Base-by-base conservation (phyloP, 352 stramenopile genomes). In the Pythium monospermum region DNA sequence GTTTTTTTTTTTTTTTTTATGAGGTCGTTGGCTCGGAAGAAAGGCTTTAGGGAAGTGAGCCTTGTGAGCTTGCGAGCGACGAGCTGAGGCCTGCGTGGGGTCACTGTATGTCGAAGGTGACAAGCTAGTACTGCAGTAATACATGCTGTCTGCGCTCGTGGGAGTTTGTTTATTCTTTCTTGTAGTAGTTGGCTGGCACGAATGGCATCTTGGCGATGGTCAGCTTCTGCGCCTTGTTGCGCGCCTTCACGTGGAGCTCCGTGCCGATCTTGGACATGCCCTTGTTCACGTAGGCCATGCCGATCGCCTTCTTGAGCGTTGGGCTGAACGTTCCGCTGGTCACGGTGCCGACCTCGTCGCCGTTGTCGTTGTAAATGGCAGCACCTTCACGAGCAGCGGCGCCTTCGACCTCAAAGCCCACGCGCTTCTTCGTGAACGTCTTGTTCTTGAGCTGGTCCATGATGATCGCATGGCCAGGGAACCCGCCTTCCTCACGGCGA, bases 131-230 rank as follows among this genome's bases (percentile, higher is more conserved):
- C 30, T 35, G 30, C 15, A 35, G 30, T n/a, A n/a, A n/a, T n/a
- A n/a, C n/a, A n/a, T n/a, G n/a, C n/a, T n/a, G n/a, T n/a, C n/a
- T n/a, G n/a, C n/a, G n/a, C n/a, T n/a, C n/a, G n/a, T n/a, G n/a
- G n/a, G n/a, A n/a, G n/a, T n/a, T n/a, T n/a, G n/a, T 51, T 22
- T 80, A 84, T 48, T 81, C 73, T 53, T 84, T 87, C 68, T 92
- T 90, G 75, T 98, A 99, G 76, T 99, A 99, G 30, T 88, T 79
- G 32, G 89, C 76, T 12, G 93, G 79, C 28, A 99, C 93, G 69
- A 99, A 99, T 28, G 97, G 97, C 96, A 99, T 99, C 77, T 98
- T 98, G 57, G 88, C 91, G 44, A 99, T 83, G 30, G 87, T 76
- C 6, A 94, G 87, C 36, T 80, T 75, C 68, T 97, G 80, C 72